Evolutionary conservation across 257 asterid species (phyloP), one percentile per base, ranked within the genome.

Genomic region (Sherardia arvensis): DNA sequence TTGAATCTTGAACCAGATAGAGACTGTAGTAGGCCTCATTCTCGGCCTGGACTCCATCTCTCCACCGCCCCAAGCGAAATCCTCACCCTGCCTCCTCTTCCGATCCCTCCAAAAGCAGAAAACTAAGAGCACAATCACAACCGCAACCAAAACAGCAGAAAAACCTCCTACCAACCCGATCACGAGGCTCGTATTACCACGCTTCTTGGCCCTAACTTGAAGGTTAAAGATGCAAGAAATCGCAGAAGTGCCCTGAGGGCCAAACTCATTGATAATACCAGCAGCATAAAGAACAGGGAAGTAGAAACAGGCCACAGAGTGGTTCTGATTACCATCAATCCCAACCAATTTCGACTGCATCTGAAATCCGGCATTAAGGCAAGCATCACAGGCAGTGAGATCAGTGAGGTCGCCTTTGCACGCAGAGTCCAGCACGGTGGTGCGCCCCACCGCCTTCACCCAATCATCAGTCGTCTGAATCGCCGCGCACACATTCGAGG

Each of bases 231-330:
- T 80, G 69, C 98, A 88, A 0, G 93, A 75, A 57, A 79, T 73
- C 59, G 86, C 76, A 72, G 87, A 86, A 71, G 61, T 61, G 56
- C 95, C 78, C 32, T 84, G 75, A 59, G 98, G 95, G n/a, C 96
- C 98, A 58, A 62, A 73, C 71, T 86, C 75, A 74, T 83, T 81
- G 21, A 77, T 82, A 71, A 91, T 58, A 17, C 96, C 96, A 75
- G 96, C 96, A 78, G 96, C 98, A 79, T 91, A 91, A 15, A 88
- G 48, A 70, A 84, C 20, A 1, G 90, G 32, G 69, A 86, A 86
- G 75, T 88, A 77, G 74, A 83, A 91, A 40, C 96, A 91, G n/a
- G 78, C 70, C 10, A 66, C 70, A 36, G 96, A 75, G 47, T 84
- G 98, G 60, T 87, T 79, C 32, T 33, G 78, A 69, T 91, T 91